Evolutionary conservation across 2,329 filamentous ascomycete genomes (phyloP).

Genomic region (Ophiocordyceps polyrhachis-furcata): DNA sequence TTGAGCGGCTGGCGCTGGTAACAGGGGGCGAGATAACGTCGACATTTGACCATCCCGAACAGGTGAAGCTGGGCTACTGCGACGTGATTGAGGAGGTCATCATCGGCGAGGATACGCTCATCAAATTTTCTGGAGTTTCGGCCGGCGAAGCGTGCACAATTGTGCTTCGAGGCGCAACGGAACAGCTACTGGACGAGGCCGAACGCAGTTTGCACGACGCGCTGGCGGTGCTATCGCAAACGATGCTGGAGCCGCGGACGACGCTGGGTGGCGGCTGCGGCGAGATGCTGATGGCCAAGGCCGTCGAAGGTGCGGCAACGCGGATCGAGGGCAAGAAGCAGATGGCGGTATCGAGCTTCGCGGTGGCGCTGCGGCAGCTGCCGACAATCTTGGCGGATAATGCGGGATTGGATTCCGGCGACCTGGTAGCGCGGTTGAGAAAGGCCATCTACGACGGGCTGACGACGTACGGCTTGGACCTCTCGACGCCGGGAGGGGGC

Average conservation of each 20-base stretch:
- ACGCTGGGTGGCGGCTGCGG: constrained; percentile 91
- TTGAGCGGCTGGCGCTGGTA: constrained; percentile 84
- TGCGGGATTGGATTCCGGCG: constrained; percentile 85
- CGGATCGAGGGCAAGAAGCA: constrained; percentile 96
- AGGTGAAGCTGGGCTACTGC: constrained; percentile 89
- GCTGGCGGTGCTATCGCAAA: constrained; percentile 88
- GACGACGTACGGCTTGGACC: constrained; percentile 77
- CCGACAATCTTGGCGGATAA: constrained; percentile 97
- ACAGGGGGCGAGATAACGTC: constrained; percentile 95
- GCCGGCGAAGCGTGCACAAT: constrained; percentile 92
- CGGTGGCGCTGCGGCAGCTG: constrained; percentile 73
- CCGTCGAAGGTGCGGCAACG: constrained; percentile 81
- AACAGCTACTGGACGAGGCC: constrained; percentile 91
- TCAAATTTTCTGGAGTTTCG: constrained; percentile 92
- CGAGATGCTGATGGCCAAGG: constrained; percentile 98
- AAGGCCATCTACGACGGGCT: constrained; percentile 92
- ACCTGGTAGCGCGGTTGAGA: constrained; percentile 76
- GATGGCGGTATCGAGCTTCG: constrained; percentile 78
- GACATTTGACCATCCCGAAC: constrained; percentile 94
- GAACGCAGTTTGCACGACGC: constrained; percentile 94
- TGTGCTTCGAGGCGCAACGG: constrained; percentile 86
- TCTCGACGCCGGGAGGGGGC: constrained; percentile 75
- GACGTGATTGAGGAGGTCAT: constrained; percentile 96
- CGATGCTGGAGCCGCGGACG: constrained; percentile 81
- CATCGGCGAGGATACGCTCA: constrained; percentile 92